Conservation (phyloP, 306 rosid species). For the Fragaria iinumae region DNA sequence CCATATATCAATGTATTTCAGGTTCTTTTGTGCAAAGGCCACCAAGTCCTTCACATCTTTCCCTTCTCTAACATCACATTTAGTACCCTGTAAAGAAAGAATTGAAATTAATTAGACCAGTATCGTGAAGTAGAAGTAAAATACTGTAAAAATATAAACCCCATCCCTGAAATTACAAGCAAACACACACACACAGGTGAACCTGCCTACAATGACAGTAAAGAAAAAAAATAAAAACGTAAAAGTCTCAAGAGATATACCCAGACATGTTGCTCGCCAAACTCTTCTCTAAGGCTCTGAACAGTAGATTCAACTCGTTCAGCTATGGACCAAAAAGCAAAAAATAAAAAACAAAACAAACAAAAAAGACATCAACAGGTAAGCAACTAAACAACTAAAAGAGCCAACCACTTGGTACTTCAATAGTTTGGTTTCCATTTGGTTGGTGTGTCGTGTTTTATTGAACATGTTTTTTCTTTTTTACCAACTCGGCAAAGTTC, state of each 20-base stretch:
- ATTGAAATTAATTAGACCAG: conserved; percentile 16
- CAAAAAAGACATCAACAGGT: not conserved
- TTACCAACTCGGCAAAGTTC: no score
- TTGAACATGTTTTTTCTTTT: no score
- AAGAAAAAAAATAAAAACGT: not conserved
- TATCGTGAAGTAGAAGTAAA: conserved; percentile 24
- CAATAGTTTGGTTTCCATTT: not conserved
- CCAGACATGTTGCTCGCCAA: conserved; percentile 96
- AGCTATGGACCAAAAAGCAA: conserved; percentile 30
- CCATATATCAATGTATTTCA: conserved; percentile 85
- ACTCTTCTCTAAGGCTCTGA: conserved; percentile 55
- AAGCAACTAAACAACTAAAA: conserved; percentile 6
- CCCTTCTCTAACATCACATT: conserved; percentile 81
- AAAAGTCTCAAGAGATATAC: conserved; percentile 65
- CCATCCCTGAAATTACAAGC: conserved; percentile 5
- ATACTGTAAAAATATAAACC: not conserved
- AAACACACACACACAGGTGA: not conserved
- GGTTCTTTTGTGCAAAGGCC: conserved; percentile 64
- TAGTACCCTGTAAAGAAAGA: conserved; percentile 58
- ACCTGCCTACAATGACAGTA: not conserved
- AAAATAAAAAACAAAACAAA: not conserved
- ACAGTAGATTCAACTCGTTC: conserved; percentile 70
- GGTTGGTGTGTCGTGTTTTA: no score
- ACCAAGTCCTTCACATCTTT: conserved; percentile 82
- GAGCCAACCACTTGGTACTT: conserved; percentile 8